Base-by-base conservation (phyloP, 2,329 filamentous ascomycete genomes). In the Trichophyton schoenleinii region DNA sequence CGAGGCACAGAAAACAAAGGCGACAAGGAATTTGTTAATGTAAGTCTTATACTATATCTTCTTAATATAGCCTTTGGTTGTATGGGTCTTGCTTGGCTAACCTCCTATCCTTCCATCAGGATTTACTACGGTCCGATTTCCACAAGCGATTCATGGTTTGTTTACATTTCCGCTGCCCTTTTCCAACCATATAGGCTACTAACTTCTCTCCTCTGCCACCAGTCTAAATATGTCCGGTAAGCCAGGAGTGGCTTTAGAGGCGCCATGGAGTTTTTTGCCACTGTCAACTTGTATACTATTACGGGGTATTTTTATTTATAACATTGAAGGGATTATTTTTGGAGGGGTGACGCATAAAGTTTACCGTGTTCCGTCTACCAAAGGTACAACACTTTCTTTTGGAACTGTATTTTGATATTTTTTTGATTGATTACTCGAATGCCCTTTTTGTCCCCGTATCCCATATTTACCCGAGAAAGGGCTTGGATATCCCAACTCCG, bases 11-110 rank as follows among this genome's bases (percentile, higher is more conserved):
- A 97, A 71, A 90, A 96, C 65, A 91, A 87, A 78, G 85, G 87
- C 65, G 91, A 87, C 78, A 95, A 92, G 78, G 91, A 96, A 75
- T 99, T 99, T 77, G 91, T 99, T 74, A 99, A 99, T 72, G 91
- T 89, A 73, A 18, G 36, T 36, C 46, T 57, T 42, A n/a, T 57
- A 11, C 58, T 13, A 18, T 65, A 57, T 13, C n/a, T 25, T 46
- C 13, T 22, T 48, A 13, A 57, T 20, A 38, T 31, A 28, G 28
- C 41, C 57, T 2, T 57, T 44, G 57, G 15, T 38, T 55, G 11
- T 34, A 36, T 6, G 7, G 8, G 15, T n/a, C 25, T 13, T 18
- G 28, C 15, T 18, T 34, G 9, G 55, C 65, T 67, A 60, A 67
- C 62, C 34, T 63, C n/a, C 8, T 20, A 42, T 59, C 22, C 48